Evolutionary conservation across 169 alveolate genomes (phyloP).

Genomic region (Ichthyophthirius multifiliis): DNA sequence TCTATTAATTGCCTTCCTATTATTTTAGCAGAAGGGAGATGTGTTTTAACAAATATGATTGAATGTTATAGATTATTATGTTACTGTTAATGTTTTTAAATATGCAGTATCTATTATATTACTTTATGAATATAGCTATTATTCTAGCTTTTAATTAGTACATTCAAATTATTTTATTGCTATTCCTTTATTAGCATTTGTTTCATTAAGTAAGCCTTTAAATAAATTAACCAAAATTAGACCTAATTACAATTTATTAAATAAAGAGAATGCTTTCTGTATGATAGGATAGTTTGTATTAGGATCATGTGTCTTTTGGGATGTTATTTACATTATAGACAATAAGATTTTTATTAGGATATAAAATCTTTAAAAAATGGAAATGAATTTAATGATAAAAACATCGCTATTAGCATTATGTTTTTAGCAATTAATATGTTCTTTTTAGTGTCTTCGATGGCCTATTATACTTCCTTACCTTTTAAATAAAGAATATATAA

Average conservation of each 20-base stretch:
- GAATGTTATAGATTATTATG: constrained; percentile 16
- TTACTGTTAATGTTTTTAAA: constrained; percentile 15
- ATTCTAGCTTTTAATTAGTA: constrained; percentile 7
- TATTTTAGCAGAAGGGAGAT: constrained; percentile 34
- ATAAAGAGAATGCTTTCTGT: not conserved
- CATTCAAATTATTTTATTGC: constrained; percentile 9
- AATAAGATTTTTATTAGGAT: not conserved
- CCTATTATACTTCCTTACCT: not conserved
- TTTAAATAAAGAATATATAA: not conserved
- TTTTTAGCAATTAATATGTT: not conserved
- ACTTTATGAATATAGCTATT: constrained; percentile 18
- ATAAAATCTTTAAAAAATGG: not conserved
- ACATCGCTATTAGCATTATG: not conserved
- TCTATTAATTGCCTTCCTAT: constrained; percentile 21
- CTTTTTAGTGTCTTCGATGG: not conserved
- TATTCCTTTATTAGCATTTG: constrained; percentile 13
- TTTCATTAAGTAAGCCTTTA: constrained; percentile 7
- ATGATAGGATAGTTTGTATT: not conserved
- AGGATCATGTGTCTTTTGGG: not conserved
- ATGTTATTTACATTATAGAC: not conserved
- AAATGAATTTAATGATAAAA: not conserved
- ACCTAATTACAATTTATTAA: not conserved
- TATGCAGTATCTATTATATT: constrained; percentile 18
- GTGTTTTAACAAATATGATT: constrained; percentile 1
- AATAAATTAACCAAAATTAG: not conserved